Percentiles rank a stretch among this genome's conserved stretches.
Conservation (phyloP, 2,329 filamentous ascomycete species). For the Huntiella bhutanensis region DNA sequence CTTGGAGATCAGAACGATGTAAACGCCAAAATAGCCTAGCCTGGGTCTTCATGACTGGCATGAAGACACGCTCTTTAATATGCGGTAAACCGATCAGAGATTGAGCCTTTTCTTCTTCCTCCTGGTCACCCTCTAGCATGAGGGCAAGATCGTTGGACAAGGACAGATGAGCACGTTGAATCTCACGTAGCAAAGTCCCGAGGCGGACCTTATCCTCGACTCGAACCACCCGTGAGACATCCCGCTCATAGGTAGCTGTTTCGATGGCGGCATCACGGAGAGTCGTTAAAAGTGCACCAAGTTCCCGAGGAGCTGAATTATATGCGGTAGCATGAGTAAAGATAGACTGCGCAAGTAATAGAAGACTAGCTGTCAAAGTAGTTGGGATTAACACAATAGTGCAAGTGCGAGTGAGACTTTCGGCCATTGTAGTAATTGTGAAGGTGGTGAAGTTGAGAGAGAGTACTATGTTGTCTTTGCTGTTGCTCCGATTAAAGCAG, state of each 20-base stretch:
- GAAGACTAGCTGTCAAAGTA: slow-evolving; percentile 35
- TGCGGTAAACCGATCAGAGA: slow-evolving; percentile 12
- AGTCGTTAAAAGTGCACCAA: slow-evolving; percentile 37
- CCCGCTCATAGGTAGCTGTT: slow-evolving; percentile 44
- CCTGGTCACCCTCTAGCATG: slow-evolving; percentile 4
- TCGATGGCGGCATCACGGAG: slow-evolving; percentile 43
- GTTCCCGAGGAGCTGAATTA: slow-evolving; percentile 36
- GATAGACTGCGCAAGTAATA: slow-evolving; percentile 33
- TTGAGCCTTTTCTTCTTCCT: slow-evolving; percentile 24
- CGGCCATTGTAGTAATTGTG: slow-evolving; percentile 22
- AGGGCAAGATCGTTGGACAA: slow-evolving; percentile 35
- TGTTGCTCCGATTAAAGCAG: slow-evolving; percentile 1
- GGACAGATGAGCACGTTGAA: slow-evolving; percentile 27
- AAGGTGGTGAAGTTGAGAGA: background rate
- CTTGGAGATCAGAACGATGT: slow-evolving; percentile 34
- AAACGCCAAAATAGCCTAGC: slow-evolving; percentile 40
- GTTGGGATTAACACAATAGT: slow-evolving; percentile 38
- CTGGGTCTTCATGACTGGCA: slow-evolving; percentile 24
- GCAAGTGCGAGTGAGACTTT: slow-evolving; percentile 34
- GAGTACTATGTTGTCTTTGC: background rate
- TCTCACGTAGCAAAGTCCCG: slow-evolving; percentile 37
- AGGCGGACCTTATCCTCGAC: slow-evolving; percentile 45
- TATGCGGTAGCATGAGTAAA: slow-evolving; percentile 37
- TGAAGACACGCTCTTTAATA: slow-evolving; percentile 7
- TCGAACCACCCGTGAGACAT: slow-evolving; percentile 36